These are phyloP conservation scores for Dichomitus squalens DNA, from an alignment of 1,284 basidiomycete genomes.

Conservation along the genomic window DNA sequence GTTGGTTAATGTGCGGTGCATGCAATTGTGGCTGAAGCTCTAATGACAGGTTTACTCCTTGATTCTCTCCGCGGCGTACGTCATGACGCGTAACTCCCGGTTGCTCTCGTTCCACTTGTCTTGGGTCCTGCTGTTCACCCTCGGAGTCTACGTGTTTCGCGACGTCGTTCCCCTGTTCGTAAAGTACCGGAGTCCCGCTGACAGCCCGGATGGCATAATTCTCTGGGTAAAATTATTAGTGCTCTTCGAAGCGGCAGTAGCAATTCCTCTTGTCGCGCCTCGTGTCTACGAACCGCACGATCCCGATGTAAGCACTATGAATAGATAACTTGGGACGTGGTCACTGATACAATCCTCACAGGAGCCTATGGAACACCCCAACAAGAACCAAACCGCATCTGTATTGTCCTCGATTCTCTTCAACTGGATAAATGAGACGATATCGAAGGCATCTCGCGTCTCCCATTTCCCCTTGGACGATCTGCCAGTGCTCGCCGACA, in stretches of 20 bases:
- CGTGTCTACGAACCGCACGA: conserved; percentile 46
- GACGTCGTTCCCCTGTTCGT: conserved; percentile 54
- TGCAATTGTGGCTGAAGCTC: not conserved
- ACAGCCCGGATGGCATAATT: conserved; percentile 38
- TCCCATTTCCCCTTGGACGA: conserved; percentile 33
- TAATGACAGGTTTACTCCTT: not conserved
- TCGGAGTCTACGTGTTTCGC: conserved; percentile 48
- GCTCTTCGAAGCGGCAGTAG: conserved; percentile 41
- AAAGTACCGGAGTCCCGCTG: conserved; percentile 41
- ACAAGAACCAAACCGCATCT: conserved; percentile 69
- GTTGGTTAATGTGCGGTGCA: not conserved
- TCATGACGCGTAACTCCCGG: too few relatives aligned
- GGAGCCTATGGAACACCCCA: conserved; percentile 46
- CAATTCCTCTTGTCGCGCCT: conserved; percentile 51
- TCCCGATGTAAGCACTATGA: conserved; percentile 36
- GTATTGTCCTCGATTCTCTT: conserved; percentile 57
- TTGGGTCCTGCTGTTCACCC: conserved; percentile 41
- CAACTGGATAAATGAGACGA: conserved; percentile 50
- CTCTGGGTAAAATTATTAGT: conserved; percentile 42
- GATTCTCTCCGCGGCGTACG: conserved; percentile 53
- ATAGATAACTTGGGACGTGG: conserved; percentile 21
- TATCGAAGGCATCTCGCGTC: conserved; percentile 31
- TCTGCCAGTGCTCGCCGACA: conserved; percentile 47
- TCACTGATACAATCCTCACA: conserved; percentile 19
- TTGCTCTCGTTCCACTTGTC: conserved; percentile 18